Conservation (phyloP, 345 rosid genomes). For the Eucalyptus urophylla region DNA sequence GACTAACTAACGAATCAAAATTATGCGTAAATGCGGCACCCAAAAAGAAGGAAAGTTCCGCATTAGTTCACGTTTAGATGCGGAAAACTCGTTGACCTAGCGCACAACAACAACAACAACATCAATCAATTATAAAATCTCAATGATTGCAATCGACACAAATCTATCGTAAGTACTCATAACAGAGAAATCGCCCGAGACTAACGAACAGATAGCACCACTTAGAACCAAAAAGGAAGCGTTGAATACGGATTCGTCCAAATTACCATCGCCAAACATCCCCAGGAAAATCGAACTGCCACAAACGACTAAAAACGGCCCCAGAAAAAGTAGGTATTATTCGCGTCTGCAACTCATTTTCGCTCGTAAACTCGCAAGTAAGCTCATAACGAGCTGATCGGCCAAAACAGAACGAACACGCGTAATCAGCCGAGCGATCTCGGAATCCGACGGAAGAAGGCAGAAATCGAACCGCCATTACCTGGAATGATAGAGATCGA, state of each 20-base stretch:
- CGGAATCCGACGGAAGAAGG: not conserved
- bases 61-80: not conserved
- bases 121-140: not conserved
- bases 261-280: not conserved
- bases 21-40: not conserved
- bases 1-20: not conserved
- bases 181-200: not conserved
- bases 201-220: not conserved
- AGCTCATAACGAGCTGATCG: not conserved
- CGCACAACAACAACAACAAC: not conserved
- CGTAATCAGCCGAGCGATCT: not conserved
- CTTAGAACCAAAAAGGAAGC: not conserved
- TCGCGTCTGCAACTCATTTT: not conserved
- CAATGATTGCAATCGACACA: not conserved
- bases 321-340: not conserved
- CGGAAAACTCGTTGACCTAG: not conserved
- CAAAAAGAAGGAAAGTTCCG: not conserved
- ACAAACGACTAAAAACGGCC: not conserved
- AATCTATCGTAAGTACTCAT: not conserved
- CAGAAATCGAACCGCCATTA: not conserved
- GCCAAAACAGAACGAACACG: not conserved
- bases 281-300: not conserved
- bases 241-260: not conserved
- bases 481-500: constrained; percentile 14
- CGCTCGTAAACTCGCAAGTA: not conserved